Evolutionary conservation across 306 rosid species (phyloP).

Genomic region (Sesbania bispinosa): DNA sequence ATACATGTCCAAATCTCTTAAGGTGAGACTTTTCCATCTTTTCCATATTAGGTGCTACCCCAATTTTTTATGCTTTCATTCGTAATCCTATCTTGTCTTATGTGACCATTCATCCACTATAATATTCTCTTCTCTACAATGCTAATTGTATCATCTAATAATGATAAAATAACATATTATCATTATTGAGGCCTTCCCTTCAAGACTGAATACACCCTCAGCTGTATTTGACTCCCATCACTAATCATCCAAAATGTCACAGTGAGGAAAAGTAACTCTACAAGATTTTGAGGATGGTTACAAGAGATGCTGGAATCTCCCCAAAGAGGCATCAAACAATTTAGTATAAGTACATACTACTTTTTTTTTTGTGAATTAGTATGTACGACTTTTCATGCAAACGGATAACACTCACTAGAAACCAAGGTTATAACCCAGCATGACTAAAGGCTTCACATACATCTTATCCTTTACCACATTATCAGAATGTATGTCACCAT

Average conservation of each 20-base stretch:
- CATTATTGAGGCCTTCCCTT: slow-evolving; percentile 5
- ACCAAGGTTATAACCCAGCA: neutral
- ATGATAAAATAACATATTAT: neutral
- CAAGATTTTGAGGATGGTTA: neutral
- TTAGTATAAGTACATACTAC: too few relatives aligned
- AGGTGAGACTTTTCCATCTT: too few relatives aligned
- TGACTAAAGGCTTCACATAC: neutral
- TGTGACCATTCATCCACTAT: too few relatives aligned
- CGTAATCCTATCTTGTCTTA: too few relatives aligned
- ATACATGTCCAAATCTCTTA: too few relatives aligned
- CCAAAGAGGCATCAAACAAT: neutral
- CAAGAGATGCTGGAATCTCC: neutral
- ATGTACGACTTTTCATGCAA: neutral
- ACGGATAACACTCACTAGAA: neutral
- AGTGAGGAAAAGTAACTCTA: slow-evolving; percentile 1
- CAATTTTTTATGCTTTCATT: too few relatives aligned
- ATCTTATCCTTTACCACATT: neutral
- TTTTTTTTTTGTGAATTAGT: neutral
- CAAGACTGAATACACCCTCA: too few relatives aligned
- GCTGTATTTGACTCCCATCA: too few relatives aligned
- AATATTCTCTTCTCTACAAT: too few relatives aligned
- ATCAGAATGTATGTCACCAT: neutral
- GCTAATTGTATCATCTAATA: too few relatives aligned
- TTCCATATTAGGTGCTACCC: too few relatives aligned
- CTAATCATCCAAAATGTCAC: slow-evolving; percentile 3